A percentile compares a stretch with the other conserved stretches of the same genome.
phyloP scores from a whole-genome alignment of 805 yeast genomes.

The Candida glaebosa region DNA sequence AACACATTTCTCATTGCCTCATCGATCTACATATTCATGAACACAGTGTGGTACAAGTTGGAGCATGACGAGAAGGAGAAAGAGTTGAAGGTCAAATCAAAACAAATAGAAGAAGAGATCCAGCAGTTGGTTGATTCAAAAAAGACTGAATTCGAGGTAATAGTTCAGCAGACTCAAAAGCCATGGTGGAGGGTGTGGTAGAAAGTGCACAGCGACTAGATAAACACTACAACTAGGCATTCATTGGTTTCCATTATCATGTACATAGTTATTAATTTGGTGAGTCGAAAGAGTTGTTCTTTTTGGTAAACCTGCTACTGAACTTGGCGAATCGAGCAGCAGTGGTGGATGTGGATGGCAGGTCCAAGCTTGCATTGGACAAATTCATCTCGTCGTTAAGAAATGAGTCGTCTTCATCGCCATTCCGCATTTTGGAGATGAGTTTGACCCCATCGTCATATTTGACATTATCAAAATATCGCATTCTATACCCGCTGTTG shows the following conservation, averaged over 20 bases:
- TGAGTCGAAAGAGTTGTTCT: constrained; percentile 1
- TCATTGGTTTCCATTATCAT: not conserved
- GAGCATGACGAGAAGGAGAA: constrained; percentile 26
- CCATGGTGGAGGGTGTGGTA: constrained; percentile 12
- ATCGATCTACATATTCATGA: constrained; percentile 33
- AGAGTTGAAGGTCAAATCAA: constrained; percentile 15
- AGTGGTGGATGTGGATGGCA: constrained; percentile 11
- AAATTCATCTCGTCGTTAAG: constrained; percentile 8
- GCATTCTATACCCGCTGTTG: constrained; percentile 36
- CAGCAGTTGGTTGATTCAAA: constrained; percentile 28
- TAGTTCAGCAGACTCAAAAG: constrained; percentile 12
- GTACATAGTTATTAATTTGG: not conserved
- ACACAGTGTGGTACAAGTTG: constrained; percentile 28
- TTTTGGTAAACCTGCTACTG: constrained; percentile 19
- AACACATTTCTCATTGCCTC: constrained; percentile 39
- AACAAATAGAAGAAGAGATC: constrained; percentile 19
- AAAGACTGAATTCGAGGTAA: constrained; percentile 16
- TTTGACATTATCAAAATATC: constrained; percentile 68
- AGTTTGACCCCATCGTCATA: constrained; percentile 66
- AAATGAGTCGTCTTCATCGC: constrained; percentile 12
- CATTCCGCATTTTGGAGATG: constrained; percentile 48
- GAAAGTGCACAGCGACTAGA: constrained; percentile 9
- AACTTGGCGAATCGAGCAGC: constrained; percentile 24
- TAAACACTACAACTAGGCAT: not conserved
- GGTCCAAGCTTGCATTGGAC: constrained; percentile 9